Conservation (phyloP, 73 alveolate species). For the Paramecium tetraurelia region DNA sequence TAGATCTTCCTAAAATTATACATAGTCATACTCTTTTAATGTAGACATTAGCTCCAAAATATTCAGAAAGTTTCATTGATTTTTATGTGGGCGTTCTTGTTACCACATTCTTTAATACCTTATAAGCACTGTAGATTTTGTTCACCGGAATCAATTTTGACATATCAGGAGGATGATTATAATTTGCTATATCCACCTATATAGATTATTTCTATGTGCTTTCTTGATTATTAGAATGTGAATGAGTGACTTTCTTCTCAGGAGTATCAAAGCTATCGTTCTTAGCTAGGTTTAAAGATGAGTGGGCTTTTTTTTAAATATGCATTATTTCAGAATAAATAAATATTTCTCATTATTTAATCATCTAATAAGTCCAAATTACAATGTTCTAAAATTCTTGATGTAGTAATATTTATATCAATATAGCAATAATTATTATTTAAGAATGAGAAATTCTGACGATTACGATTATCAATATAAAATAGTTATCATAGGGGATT, state of each 20-base stretch:
- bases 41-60: slow-evolving; percentile 47
- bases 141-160: slow-evolving; percentile 15
- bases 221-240: not conserved
- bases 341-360: not conserved
- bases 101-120: not conserved
- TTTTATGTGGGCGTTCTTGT: slow-evolving; percentile 43
- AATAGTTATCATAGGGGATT: slow-evolving; percentile 69
- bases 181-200: not conserved
- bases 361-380: not conserved
- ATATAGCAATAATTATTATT: not conserved
- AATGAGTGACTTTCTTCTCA: not conserved
- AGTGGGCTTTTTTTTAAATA: not conserved
- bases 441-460: slow-evolving; percentile 10
- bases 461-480: slow-evolving; percentile 63
- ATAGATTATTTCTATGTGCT: not conserved
- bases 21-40: slow-evolving; percentile 25
- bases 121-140: slow-evolving; percentile 38
- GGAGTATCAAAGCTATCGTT: not conserved
- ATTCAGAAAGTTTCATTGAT: slow-evolving; percentile 8
- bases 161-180: slow-evolving; percentile 29
- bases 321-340: not conserved
- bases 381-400: not conserved
- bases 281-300: not conserved
- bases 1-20: slow-evolving; percentile 17
- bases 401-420: too few species aligned